Evolutionary conservation across 2,329 filamentous ascomycete species (phyloP).

Genomic region (Trichoderma arundinaceum): DNA sequence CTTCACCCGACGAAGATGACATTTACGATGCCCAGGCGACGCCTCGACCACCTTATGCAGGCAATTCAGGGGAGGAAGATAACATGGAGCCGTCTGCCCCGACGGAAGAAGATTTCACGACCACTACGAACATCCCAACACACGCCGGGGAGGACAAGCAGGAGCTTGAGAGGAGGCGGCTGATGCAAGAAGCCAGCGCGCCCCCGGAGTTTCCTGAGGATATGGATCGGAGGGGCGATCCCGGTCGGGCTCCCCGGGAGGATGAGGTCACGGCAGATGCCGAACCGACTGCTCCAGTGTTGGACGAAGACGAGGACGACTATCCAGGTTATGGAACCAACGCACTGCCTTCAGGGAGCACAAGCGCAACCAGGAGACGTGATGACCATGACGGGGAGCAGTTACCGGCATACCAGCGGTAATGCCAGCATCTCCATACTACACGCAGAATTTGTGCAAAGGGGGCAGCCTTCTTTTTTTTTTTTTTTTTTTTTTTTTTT

Average conservation of each 20-base stretch:
- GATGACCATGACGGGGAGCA: constrained; percentile 41
- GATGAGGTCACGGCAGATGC: constrained; percentile 35
- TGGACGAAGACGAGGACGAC: constrained; percentile 62
- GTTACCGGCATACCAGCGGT: constrained; percentile 50
- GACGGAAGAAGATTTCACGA: constrained; percentile 52
- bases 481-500: not conserved
- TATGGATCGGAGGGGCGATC: constrained; percentile 47
- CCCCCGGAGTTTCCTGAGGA: constrained; percentile 65
- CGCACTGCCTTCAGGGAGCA: constrained; percentile 37
- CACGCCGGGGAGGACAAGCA: constrained; percentile 71
- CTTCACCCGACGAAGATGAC: constrained; percentile 52
- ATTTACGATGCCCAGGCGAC: constrained; percentile 57
- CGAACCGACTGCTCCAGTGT: constrained; percentile 62
- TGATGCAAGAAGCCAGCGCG: constrained; percentile 69
- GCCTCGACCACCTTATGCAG: constrained; percentile 37
- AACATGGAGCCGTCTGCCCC: constrained; percentile 50
- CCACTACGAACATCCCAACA: not conserved
- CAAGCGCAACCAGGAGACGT: not conserved
- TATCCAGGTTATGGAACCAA: constrained; percentile 45
- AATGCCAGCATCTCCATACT: constrained; percentile 30
- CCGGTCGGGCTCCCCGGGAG: constrained; percentile 39
- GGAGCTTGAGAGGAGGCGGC: constrained; percentile 70
- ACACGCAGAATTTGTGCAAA: not conserved
- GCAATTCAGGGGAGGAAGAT: constrained; percentile 33
- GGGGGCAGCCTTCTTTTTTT: not conserved